Conservation (phyloP, 768 basidiomycete genomes). For the Russula ochroleuca region DNA sequence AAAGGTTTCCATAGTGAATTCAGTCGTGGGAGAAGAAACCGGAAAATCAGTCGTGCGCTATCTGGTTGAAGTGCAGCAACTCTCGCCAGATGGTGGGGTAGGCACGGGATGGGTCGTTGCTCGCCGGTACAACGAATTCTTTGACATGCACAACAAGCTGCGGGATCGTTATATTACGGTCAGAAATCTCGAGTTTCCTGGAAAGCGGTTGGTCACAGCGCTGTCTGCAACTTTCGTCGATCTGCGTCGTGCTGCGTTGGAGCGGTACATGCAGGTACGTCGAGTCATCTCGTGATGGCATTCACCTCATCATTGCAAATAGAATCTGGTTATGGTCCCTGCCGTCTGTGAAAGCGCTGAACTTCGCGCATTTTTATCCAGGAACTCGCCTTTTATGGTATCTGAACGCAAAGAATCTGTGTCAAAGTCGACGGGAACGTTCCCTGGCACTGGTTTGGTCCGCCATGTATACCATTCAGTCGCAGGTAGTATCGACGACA, state of each 20-base stretch:
- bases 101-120: slow-evolving; percentile 91
- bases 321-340: slow-evolving; percentile 73
- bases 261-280: slow-evolving; percentile 86
- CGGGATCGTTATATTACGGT: slow-evolving; percentile 68
- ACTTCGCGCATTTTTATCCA: slow-evolving; percentile 79
- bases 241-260: slow-evolving; percentile 67
- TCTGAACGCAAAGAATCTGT: slow-evolving; percentile 38
- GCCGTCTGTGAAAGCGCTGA: slow-evolving; percentile 78
- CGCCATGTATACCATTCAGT: slow-evolving; percentile 88
- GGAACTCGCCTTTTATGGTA: slow-evolving; percentile 78
- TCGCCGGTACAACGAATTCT: slow-evolving; percentile 92
- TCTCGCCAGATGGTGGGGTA: slow-evolving; percentile 72
- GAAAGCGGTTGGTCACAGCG: slow-evolving; percentile 86
- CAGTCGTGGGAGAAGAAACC: slow-evolving; percentile 74
- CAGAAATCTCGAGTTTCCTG: slow-evolving; percentile 80
- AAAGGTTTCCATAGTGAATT: slow-evolving; percentile 77
- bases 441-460: slow-evolving; percentile 73
- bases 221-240: slow-evolving; percentile 88
- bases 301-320: slow-evolving; percentile 19
- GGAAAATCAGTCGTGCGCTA: slow-evolving; percentile 92
- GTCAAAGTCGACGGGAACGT: slow-evolving; percentile 44
- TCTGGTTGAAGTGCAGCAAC: slow-evolving; percentile 86
- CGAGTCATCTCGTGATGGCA: not conserved
- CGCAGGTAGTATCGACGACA: slow-evolving; percentile 93
- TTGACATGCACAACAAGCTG: slow-evolving; percentile 80